Percentiles rank a stretch among this genome's conserved stretches.
Conservation (phyloP, 371 early-diverging fungal species). For the Mucor ambiguus region DNA sequence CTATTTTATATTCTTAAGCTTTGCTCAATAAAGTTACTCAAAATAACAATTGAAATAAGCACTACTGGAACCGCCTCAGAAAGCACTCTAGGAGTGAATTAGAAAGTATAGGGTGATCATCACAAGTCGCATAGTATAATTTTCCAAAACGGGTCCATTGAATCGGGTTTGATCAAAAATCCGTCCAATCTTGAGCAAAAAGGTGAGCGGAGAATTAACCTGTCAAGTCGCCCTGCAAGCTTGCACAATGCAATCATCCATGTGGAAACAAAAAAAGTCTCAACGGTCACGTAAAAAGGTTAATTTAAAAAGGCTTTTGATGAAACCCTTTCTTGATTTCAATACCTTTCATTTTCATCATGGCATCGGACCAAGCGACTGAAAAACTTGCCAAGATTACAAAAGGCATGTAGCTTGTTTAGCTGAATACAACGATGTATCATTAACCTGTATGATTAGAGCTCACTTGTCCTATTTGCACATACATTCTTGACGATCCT, state of each 20-base stretch:
- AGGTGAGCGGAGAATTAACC: too few relatives aligned
- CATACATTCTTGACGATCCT: background rate
- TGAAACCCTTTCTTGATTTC: background rate
- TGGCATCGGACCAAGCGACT: background rate
- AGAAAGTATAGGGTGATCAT: too few relatives aligned
- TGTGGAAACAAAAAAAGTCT: background rate
- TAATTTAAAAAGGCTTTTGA: background rate
- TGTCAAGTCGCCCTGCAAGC: too few relatives aligned
- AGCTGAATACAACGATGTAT: background rate
- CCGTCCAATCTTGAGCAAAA: too few relatives aligned
- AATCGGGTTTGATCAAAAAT: too few relatives aligned
- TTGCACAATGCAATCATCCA: background rate
- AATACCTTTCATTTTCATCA: background rate
- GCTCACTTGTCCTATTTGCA: background rate
- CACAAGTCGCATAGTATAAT: too few relatives aligned
- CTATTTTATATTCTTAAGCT: too few relatives aligned
- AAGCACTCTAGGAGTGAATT: too few relatives aligned
- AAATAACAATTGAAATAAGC: too few relatives aligned
- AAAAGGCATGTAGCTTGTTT: background rate
- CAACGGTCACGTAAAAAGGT: background rate
- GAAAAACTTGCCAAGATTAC: background rate
- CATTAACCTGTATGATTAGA: background rate
- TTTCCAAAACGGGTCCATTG: too few relatives aligned
- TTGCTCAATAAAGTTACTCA: too few relatives aligned
- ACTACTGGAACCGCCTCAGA: too few relatives aligned